Evolutionary conservation across 163 green algal species (phyloP).

Genomic region (Volvox carteri): DNA sequence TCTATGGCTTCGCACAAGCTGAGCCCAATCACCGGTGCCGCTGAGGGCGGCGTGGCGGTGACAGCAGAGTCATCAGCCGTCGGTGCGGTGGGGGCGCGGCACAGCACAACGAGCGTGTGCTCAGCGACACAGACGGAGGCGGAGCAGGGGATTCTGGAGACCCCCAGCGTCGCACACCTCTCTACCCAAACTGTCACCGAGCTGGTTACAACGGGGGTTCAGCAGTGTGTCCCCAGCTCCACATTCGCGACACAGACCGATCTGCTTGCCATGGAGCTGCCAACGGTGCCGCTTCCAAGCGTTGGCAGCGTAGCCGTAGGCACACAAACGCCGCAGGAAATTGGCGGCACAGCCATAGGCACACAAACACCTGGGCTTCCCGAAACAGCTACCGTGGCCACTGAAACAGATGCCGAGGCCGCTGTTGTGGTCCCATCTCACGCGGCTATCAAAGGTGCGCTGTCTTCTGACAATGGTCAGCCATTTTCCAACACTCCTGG

Average conservation of each 20-base stretch:
- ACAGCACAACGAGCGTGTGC: not conserved
- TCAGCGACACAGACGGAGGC: slow-evolving; percentile 10
- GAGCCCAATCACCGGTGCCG: not conserved
- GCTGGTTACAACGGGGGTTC: not conserved
- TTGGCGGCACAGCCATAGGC: not conserved
- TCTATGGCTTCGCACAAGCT: too few relatives aligned
- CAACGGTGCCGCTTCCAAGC: not conserved
- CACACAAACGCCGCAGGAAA: slow-evolving; percentile 1
- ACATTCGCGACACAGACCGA: slow-evolving; percentile 8
- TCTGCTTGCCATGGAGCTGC: not conserved
- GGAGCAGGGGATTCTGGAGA: not conserved
- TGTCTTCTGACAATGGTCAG: not conserved
- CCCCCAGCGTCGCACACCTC: not conserved
- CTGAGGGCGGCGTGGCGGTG: not conserved
- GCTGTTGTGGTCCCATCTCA: not conserved
- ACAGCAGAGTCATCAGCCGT: not conserved
- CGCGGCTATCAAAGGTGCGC: not conserved
- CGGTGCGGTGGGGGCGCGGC: not conserved
- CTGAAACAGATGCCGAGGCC: slow-evolving; percentile 2
- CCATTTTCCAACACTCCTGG: not conserved
- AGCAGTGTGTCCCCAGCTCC: not conserved
- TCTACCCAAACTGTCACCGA: slow-evolving; percentile 12
- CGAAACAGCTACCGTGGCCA: not conserved
- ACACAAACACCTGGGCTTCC: slow-evolving; percentile 2
- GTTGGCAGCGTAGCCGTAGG: not conserved